These are phyloP conservation scores for Grigorovia humatica DNA, from an alignment of 805 yeast species.

Conservation along the genomic window DNA sequence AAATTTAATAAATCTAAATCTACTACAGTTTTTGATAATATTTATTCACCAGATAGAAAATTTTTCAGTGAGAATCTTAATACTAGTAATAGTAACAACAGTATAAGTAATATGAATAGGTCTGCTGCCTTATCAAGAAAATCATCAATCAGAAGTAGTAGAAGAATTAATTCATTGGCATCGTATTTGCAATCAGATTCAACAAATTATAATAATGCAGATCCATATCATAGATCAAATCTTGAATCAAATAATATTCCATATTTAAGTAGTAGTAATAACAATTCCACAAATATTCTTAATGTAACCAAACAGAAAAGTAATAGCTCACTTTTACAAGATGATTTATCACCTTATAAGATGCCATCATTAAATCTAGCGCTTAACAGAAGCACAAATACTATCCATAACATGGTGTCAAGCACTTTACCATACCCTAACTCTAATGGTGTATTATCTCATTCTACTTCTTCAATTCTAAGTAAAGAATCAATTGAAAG, in stretches of 20 bases:
- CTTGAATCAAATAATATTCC: not conserved
- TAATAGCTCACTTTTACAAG: not conserved
- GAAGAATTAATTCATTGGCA: slow-evolving; percentile 1
- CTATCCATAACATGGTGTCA: not conserved
- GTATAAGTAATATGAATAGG: not conserved
- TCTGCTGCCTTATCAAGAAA: not conserved
- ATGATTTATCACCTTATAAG: not conserved
- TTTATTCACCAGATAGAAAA: not conserved
- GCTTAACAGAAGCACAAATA: not conserved
- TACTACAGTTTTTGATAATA: not conserved
- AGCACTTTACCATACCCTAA: not conserved
- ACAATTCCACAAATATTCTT: not conserved
- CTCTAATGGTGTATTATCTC: not conserved
- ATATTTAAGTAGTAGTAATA: not conserved
- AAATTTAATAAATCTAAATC: slow-evolving; percentile 6
- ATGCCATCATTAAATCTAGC: not conserved
- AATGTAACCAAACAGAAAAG: not conserved
- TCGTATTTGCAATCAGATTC: not conserved
- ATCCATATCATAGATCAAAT: not conserved
- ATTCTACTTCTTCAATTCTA: not conserved
- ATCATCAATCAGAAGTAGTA: slow-evolving; percentile 1
- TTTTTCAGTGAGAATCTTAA: not conserved
- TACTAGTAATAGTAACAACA: not conserved
- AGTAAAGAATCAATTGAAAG: not conserved
- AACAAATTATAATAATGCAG: not conserved